Base-by-base conservation (phyloP, 1,139 yeast genomes). In the Candida tropicalis region DNA sequence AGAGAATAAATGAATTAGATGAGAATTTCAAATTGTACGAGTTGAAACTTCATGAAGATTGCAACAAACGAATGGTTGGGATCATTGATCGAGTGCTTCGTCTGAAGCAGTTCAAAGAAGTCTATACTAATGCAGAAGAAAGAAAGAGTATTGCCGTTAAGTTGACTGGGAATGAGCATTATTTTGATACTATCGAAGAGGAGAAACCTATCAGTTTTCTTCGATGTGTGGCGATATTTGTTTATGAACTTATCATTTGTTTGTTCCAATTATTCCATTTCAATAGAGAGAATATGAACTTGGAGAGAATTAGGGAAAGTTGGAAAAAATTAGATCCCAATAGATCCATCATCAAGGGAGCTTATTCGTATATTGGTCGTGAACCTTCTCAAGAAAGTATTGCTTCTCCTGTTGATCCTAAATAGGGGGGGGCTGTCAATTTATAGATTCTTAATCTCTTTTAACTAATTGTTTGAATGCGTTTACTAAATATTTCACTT, bases 1-100 rank as follows among this genome's bases (percentile, higher is more conserved):
- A 84, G 43, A 81, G 93, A 54, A 77, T 91, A 44, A 79, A 82
- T 44, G 98, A 93, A 57, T 83, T 90, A 20, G 96, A 88, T 52
- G 89, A 86, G 32, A 79, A 84, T 44, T 60, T 72, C 52, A 68
- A 51, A 45, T 59, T 70, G 43, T 75, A 86, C 48, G 75, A 79
- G 42, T 62, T 77, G 28, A 66, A 64, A 46, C 50, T 70, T 31
- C 55, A 61, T 39, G 62, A 61, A 17, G 67, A 69, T 40, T 60
- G 66, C 38, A 49, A 57, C 34, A 43, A 47, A 10, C 68, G 66
- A 46, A 47, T 73, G 28, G 47, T 53, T 7, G 50, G 47, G 7
- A 54, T 71, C 65, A 73, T 56, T 41, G 65, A 51, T 63, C 75
- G 58, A 58, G 76, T 58, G 53, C 63, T 70, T 16, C 50, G 48